Conservation (phyloP, 768 basidiomycete genomes). For the Russula olivacea region DNA sequence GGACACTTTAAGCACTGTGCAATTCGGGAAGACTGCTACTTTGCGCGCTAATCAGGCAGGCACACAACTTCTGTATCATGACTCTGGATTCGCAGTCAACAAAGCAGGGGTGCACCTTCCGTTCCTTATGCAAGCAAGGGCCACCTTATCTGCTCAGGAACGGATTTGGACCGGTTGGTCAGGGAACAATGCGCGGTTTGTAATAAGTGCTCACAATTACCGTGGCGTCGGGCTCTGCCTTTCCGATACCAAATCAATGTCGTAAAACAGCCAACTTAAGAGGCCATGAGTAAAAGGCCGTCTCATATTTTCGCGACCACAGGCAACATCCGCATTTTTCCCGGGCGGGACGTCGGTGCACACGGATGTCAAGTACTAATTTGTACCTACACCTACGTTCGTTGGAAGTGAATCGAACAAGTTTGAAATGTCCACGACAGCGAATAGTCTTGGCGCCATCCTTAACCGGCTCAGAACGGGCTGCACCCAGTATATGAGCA, state of each 20-base stretch:
- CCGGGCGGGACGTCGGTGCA: neutral
- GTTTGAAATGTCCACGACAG: neutral
- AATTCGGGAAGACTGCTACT: neutral
- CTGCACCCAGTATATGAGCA: neutral
- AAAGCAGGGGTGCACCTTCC: neutral
- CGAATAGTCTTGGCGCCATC: neutral
- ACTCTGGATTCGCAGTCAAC: neutral
- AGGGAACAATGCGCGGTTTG: neutral
- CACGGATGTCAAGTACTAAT: neutral
- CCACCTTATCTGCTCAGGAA: neutral
- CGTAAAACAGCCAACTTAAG: neutral
- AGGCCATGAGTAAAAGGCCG: neutral
- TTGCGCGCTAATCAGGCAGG: slow-evolving; percentile 13
- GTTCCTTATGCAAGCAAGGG: neutral
- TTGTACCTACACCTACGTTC: neutral
- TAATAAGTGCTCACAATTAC: neutral
- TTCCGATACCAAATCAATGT: neutral
- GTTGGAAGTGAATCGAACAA: neutral
- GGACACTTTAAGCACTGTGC: neutral
- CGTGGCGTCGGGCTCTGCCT: neutral
- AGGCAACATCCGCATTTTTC: neutral
- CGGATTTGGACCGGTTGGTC: neutral
- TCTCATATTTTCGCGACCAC: neutral
- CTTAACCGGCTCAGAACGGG: neutral
- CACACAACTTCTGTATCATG: neutral